Evolutionary conservation across 148 eudicot species (phyloP), one percentile per base, ranked within the genome.

Genomic region (Heliosperma pusillum): DNA sequence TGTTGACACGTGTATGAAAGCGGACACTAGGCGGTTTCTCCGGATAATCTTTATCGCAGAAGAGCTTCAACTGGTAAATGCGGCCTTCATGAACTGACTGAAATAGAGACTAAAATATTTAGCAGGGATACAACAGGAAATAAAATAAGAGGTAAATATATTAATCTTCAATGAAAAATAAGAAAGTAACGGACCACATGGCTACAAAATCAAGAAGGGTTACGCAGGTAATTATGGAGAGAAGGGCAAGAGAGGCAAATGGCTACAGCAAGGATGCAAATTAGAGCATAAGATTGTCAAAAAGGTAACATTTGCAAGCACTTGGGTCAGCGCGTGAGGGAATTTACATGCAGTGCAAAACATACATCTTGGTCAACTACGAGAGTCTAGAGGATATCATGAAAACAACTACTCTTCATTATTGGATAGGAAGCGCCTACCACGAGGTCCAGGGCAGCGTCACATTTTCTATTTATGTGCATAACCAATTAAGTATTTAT

Each of bases 11-110:
- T n/a, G 87, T 85, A 63, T 85, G 87, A 79, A 85, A 85, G 77
- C 87, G 87, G 68, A 82, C 87, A 72, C 73, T 83, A 19, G 90
- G 90, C 30, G 90, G 88, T 47, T 87, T 85, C 78, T 87, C 90
- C n/a, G 90, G 90, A 63, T 87, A 87, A 77, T 87, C 90, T 66
- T 83, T 87, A 86, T 87, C 88, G 36, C 90, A 87, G 71, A 87
- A 87, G 72, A 87, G 88, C 84, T 87, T 87, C 85, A 87, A 76
- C 40, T 82, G 87, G 81, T 87, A 87, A 57, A 87, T 87, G 69
- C 89, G 89, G 24, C 89, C 89, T 75, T 87, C 90, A 79, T 85
- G 90, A 13, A 85, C 90, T 53, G 78, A 85, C 90, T 87, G 83
- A 70, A 72, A 80, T 33, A 74, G 53, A 73, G 36, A 20, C 78